Evolutionary conservation across 2,329 filamentous ascomycete genomes (phyloP), one percentile per base, ranked within the genome.

Genomic region (Graphilbum ipis-grandicollis): DNA sequence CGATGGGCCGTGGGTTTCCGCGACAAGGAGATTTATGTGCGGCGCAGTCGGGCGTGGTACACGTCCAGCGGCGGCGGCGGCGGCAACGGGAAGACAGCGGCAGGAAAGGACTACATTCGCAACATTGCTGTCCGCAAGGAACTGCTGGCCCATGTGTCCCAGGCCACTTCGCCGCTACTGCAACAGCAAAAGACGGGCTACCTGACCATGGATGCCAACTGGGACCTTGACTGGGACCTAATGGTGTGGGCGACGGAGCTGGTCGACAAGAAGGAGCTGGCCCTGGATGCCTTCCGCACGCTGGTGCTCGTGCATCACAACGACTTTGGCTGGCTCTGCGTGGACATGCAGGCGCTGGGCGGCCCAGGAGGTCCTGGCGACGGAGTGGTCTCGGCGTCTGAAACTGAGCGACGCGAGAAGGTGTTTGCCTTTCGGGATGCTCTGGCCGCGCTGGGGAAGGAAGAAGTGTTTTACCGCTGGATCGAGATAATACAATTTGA

Each of bases 401-500:
- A 79, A 45, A 75, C 80, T 40, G 67, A 75, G 42, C 68, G 70
- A 34, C 61, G 75, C 46, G 70, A 75, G 43, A 83, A 90, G 56
- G 76, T 94, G 9, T 71, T 90, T 43, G 67, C 69, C 3, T 92
- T 94, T 53, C 76, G 82, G 47, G 79, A 90, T 31, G 74, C 75
- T 17, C 64, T 94, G 46, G 66, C 70, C 2, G 66, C 66, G 3
- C 65, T 90, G 55, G 84, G 79, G 31, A 93, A 93, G 57, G 86
- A 93, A 54, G 75, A 79, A 44, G 55, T 94, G 37, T 94, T 94
- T 59, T 93, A 81, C 59, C 73, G 79, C 38, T 93, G 85, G 84
- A 81, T 93, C 34, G 86, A 94, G 60, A 69, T 92, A 50, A 75
- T 94, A 35, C 85, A 94, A 57, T 92, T 75, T 49, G 85, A 93